These are phyloP conservation scores for Volvox africanus DNA, from an alignment of 139 green algal species.

Conservation along the genomic window DNA sequence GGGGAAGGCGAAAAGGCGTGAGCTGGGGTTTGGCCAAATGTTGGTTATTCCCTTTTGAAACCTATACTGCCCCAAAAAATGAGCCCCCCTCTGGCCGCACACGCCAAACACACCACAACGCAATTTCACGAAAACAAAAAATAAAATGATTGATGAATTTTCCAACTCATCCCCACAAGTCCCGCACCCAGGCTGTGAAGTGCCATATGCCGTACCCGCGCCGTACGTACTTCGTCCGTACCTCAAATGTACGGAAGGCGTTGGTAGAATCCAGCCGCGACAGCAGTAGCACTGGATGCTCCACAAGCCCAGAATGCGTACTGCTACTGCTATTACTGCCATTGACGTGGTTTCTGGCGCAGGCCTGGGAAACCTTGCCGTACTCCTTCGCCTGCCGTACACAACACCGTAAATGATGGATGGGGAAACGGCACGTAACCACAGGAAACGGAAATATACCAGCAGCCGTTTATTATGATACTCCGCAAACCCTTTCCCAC, in stretches of 20 bases:
- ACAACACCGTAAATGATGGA: neutral
- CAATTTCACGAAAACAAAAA: too few species aligned
- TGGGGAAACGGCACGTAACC: too few species aligned
- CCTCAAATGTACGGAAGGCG: conserved; percentile 20
- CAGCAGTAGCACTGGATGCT: conserved; percentile 43
- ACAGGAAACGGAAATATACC: too few species aligned
- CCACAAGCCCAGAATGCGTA: neutral
- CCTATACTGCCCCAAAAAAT: too few species aligned
- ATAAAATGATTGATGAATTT: too few species aligned
- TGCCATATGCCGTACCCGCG: too few species aligned
- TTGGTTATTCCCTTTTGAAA: too few species aligned
- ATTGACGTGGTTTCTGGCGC: neutral
- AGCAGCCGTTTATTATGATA: neutral
- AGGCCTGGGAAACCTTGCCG: neutral
- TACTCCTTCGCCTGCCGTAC: neutral
- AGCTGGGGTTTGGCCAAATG: too few species aligned
- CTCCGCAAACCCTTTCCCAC: neutral
- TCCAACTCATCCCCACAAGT: too few species aligned
- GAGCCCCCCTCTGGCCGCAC: too few species aligned
- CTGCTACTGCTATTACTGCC: neutral
- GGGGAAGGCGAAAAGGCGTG: neutral
- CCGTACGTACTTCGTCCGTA: neutral
- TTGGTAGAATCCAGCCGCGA: conserved; percentile 17
- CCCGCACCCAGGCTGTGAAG: too few species aligned
- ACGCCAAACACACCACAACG: too few species aligned